These are phyloP conservation scores for Trametes polyzona DNA, from an alignment of 1,284 basidiomycete species.

Conservation along the genomic window DNA sequence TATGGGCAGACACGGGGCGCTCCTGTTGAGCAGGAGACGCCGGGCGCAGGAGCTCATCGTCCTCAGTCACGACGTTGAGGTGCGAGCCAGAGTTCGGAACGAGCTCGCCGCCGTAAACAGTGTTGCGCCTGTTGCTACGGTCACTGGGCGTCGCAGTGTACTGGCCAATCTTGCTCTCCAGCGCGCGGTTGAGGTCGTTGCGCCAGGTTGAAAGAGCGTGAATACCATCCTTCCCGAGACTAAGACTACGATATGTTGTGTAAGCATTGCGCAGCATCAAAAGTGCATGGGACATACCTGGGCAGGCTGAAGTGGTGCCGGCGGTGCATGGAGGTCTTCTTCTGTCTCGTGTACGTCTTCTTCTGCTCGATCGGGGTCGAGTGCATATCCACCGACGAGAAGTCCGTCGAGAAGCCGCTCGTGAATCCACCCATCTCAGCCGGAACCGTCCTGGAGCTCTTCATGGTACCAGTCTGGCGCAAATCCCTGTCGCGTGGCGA, in stretches of 20 bases:
- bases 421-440: conserved; percentile 44
- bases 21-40: conserved; percentile 16
- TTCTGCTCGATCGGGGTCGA: conserved; percentile 53
- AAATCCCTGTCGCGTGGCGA: conserved; percentile 44
- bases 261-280: conserved; percentile 1
- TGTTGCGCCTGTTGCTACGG: conserved; percentile 49
- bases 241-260: conserved; percentile 47
- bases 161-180: conserved; percentile 46
- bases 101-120: conserved; percentile 48
- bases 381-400: conserved; percentile 58
- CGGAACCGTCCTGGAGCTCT: conserved; percentile 28
- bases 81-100: conserved; percentile 29
- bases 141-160: conserved; percentile 43
- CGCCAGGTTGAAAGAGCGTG: conserved; percentile 54
- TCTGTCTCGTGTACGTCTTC: conserved; percentile 35
- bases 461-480: conserved; percentile 38
- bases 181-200: conserved; percentile 51
- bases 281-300: conserved; percentile 45
- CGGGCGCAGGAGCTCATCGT: conserved; percentile 38
- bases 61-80: conserved; percentile 45
- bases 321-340: conserved; percentile 56
- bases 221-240: conserved; percentile 62
- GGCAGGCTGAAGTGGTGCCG: conserved; percentile 66
- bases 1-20: conserved; percentile 45
- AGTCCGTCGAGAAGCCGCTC: conserved; percentile 42